Evolutionary conservation across 106 monocot genomes (phyloP).

Genomic region (Dendrobium catenatum): DNA sequence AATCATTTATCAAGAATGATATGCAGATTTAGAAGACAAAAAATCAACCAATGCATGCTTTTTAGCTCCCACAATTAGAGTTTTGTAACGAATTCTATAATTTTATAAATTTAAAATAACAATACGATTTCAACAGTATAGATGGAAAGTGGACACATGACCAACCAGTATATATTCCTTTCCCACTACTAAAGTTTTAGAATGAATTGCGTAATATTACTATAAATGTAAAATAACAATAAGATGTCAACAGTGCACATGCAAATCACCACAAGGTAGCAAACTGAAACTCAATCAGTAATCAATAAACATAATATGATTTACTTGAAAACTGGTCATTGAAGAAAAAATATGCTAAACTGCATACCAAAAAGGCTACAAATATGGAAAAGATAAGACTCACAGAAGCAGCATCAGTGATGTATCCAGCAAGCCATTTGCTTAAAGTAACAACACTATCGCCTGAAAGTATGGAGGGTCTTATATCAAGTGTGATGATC

Average conservation of each 20-base stretch:
- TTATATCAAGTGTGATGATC: conserved; percentile 42
- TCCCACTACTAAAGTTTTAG: no score
- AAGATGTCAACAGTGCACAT: neutral
- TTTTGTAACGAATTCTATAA: neutral
- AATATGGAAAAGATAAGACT: conserved; percentile 10
- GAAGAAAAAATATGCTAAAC: neutral
- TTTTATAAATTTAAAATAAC: no score
- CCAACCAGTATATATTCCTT: no score
- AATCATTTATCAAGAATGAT: neutral
- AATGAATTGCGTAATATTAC: no score
- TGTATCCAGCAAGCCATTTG: conserved; percentile 32
- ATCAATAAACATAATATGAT: neutral
- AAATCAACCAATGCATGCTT: neutral
- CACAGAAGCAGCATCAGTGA: conserved; percentile 60
- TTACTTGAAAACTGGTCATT: neutral
- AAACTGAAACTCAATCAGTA: neutral
- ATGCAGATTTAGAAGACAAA: neutral
- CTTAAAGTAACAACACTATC: conserved; percentile 29
- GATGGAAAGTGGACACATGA: no score
- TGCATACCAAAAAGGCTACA: neutral
- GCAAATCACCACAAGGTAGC: neutral
- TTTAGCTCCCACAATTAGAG: neutral
- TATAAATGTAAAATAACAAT: no score
- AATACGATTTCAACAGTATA: no score
- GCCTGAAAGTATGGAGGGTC: conserved; percentile 24